Evolutionary conservation across 129 eudicot species (phyloP), one percentile per base, ranked within the genome.

Genomic region (Oenanthe sinensis): DNA sequence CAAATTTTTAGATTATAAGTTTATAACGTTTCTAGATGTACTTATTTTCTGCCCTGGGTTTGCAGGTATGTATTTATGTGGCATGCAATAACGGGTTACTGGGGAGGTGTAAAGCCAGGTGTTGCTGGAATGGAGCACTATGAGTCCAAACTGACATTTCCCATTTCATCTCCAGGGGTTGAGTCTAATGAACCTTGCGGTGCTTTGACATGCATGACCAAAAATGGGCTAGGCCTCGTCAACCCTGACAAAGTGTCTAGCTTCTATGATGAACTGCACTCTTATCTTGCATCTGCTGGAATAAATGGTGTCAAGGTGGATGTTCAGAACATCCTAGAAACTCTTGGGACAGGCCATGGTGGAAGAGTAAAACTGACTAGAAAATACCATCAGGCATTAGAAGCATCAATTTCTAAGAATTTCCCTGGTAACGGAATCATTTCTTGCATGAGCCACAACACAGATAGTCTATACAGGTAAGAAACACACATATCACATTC

Each of bases 371-470:
- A 82, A 79, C 93, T 93, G 75, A 80, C 98, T 0, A 88, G 92
- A 81, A 91, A 89, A 82, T 93, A 88, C 81, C 96, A 91, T 82
- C 92, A 88, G 82, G 98, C 98, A 39, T 74, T 93, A 70, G 97
- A 93, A 73, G 96, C 98, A 52, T 91, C 98, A 6, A 82, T 89
- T 78, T 84, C 93, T 11, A 84, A 87, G 52, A 93, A 93, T 81
- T 93, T 93, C 60, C 90, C 84, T 37, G 96, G 87, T 82, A 93
- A 93, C 80, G 98, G 96, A 50, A 89, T 93, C 52, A 89, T 93
- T 71, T 93, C 96, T 50, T 93, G 98, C 90, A 93, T 93, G 98
- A 93, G 97, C 82, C 98, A 91, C 83, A 89, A 88, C 83, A 91
- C 96, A 30, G 97, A 93, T 83, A 89, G 96, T 78, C 85, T 93